These are phyloP conservation scores for Pestalotiopsis sp. DNA, from an alignment of 2,329 filamentous ascomycete species.

Conservation along the genomic window DNA sequence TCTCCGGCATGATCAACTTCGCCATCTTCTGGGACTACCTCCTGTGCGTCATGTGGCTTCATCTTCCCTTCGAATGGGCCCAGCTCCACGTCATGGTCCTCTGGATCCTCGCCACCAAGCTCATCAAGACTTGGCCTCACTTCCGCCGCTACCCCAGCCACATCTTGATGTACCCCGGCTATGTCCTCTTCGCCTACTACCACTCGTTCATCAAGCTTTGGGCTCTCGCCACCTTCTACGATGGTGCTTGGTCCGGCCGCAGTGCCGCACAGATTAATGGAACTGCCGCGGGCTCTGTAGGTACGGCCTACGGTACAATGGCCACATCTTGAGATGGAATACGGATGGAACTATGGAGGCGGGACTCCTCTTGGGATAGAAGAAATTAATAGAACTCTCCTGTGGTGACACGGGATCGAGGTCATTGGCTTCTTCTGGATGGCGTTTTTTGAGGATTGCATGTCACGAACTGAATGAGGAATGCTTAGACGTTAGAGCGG, in stretches of 20 bases:
- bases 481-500: neutral
- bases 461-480: neutral
- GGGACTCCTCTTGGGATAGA: neutral
- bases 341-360: neutral
- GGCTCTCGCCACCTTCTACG: slow-evolving; percentile 55
- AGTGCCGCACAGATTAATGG: slow-evolving; percentile 20
- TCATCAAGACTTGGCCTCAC: slow-evolving; percentile 58
- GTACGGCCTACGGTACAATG: neutral
- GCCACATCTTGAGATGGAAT: neutral
- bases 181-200: slow-evolving; percentile 58
- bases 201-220: slow-evolving; percentile 62
- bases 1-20: slow-evolving; percentile 58
- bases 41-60: slow-evolving; percentile 38
- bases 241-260: slow-evolving; percentile 45
- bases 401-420: neutral
- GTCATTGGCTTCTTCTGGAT: neutral
- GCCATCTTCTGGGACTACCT: slow-evolving; percentile 54
- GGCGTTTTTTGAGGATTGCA: neutral
- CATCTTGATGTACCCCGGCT: slow-evolving; percentile 49
- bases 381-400: neutral
- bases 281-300: neutral
- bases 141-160: slow-evolving; percentile 55
- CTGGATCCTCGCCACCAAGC: slow-evolving; percentile 61
- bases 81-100: slow-evolving; percentile 19
- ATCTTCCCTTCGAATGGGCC: slow-evolving; percentile 2